Evolutionary conservation across 169 alveolate genomes (phyloP).

Genomic region (Neospora caninum): DNA sequence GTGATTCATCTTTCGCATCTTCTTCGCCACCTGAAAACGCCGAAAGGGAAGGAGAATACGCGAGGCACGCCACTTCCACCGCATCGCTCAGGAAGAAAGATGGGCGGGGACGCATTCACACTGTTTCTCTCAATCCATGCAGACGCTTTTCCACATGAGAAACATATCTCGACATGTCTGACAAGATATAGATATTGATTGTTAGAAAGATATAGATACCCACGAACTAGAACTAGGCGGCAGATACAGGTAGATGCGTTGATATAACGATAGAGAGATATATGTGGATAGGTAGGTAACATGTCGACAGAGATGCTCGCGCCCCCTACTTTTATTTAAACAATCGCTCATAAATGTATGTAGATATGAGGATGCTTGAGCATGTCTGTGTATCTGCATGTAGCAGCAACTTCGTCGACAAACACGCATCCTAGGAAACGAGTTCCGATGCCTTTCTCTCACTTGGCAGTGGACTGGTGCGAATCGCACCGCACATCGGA

Average conservation of each 20-base stretch:
- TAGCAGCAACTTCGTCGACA: neutral
- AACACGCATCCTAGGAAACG: too few species aligned
- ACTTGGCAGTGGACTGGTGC: neutral
- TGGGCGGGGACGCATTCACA: too few species aligned
- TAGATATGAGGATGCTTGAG: too few species aligned
- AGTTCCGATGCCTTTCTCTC: too few species aligned
- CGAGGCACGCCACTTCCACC: neutral
- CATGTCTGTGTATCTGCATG: neutral
- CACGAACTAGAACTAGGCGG: too few species aligned
- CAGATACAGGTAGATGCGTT: neutral
- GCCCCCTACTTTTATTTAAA: too few species aligned
- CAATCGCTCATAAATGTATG: too few species aligned
- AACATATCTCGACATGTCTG: neutral
- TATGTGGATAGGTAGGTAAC: neutral
- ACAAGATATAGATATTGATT: neutral
- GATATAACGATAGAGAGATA: neutral
- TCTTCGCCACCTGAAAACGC: constrained; percentile 11
- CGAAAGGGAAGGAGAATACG: neutral
- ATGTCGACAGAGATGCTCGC: too few species aligned
- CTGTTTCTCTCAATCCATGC: too few species aligned
- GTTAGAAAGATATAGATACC: neutral
- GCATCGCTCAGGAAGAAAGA: too few species aligned
- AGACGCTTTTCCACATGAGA: neutral
- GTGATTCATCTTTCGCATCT: neutral
- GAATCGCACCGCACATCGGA: constrained; percentile 24